Evolutionary conservation across 371 early-diverging fungal genomes (phyloP), one percentile per base, ranked within the genome.

Genomic region (Sporodiniella umbellata): DNA sequence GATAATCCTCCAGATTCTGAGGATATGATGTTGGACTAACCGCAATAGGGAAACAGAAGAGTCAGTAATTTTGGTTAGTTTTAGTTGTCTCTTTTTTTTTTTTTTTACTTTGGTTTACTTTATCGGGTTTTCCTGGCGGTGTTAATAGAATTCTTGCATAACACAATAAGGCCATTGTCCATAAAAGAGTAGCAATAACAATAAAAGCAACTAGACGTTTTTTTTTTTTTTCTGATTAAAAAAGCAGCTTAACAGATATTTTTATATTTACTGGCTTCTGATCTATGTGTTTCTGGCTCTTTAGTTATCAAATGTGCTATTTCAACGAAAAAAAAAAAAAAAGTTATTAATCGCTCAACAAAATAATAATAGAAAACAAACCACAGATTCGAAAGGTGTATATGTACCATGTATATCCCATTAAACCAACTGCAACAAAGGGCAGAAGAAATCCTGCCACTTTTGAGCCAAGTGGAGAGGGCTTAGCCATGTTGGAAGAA

Each of bases 301-400:
- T n/a, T n/a, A n/a, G n/a, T n/a, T n/a, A n/a, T n/a, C n/a, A n/a
- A n/a, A n/a, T n/a, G n/a, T n/a, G n/a, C n/a, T n/a, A n/a, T n/a
- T 48, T 24, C 8, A 61, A 35, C 26, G 58, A 44, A 23, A 37
- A 23, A 18, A 24, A 24, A 39, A 39, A 39, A 17, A 19, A 19
- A 21, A 39, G n/a, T n/a, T n/a, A n/a, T n/a, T n/a, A n/a, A n/a
- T n/a, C n/a, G n/a, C n/a, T n/a, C n/a, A n/a, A n/a, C n/a, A 19
- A 43, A 21, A 33, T 5, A 28, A 28, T 7, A 28, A 28, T 7
- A 28, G 10, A 10, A 7, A 28, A 56, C 62, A 44, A 73, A 81
- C 83, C 66, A 51, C 80, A 78, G n/a, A 77, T 54, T 14, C 78
- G 70, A 47, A 77, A 70, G 6, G 75, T 72, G 40, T 74, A 79